phyloP scores from a whole-genome alignment of 306 rosid genomes.

The Dalbergia cochinchinensis region DNA sequence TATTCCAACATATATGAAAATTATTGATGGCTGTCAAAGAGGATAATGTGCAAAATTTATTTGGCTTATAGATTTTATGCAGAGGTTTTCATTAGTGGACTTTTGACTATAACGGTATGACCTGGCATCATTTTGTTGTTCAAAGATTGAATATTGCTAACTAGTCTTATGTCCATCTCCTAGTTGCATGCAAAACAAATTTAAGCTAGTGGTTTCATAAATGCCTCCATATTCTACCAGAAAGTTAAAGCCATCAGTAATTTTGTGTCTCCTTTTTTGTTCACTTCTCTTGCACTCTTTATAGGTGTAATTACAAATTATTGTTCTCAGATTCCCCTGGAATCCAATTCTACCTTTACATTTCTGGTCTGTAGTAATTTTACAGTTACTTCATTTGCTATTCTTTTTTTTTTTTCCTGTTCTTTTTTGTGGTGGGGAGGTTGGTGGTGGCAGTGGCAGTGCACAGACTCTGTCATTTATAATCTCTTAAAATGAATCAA shows the following conservation, averaged over 20 bases:
- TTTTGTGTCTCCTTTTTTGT: not conserved
- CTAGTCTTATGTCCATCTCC: not conserved
- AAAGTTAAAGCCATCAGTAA: not conserved
- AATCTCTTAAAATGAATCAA: not conserved
- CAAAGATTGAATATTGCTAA: not conserved
- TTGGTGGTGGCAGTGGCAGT: not conserved
- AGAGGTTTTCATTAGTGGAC: not conserved
- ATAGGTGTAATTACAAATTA: not conserved
- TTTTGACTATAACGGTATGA: conserved; percentile 6
- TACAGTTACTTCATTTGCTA: not conserved
- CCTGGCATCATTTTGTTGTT: conserved; percentile 6
- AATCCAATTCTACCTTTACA: not conserved
- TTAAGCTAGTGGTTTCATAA: not conserved
- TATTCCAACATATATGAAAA: not conserved
- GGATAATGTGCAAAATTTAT: not conserved
- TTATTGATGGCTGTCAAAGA: conserved; percentile 8
- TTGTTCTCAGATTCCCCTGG: not conserved
- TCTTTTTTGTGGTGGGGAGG: not conserved
- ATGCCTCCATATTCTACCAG: not conserved
- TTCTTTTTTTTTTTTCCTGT: not conserved
- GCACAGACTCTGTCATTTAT: not conserved
- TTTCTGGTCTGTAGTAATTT: not conserved
- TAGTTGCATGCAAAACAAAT: not conserved
- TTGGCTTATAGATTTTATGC: conserved; percentile 3
- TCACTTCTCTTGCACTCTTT: not conserved